phyloP scores from a whole-genome alignment of 2,329 filamentous ascomycete species.

The Talaromyces sp. region DNA sequence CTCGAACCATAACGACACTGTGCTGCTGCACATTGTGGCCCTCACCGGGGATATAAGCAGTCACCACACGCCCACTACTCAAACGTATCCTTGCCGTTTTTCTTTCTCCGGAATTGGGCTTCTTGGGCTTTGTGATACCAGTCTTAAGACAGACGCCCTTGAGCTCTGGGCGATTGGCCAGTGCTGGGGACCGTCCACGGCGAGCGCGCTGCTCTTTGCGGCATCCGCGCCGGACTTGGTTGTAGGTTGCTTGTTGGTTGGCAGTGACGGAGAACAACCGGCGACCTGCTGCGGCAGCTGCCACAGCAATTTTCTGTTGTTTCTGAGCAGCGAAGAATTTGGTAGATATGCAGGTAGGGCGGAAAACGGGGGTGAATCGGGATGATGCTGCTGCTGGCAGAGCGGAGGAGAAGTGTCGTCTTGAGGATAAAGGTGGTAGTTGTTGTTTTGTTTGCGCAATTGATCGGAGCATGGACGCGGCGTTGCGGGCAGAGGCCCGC shows the following conservation, averaged over 20 bases:
- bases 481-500: conserved; percentile 7
- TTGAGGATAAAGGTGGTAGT: background rate
- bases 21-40: conserved; percentile 98
- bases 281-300: background rate
- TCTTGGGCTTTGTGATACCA: conserved; percentile 91
- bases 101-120: conserved; percentile 94
- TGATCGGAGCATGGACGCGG: conserved; percentile 1
- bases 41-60: conserved; percentile 93
- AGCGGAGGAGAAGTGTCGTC: background rate
- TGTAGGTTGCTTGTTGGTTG: conserved; percentile 59
- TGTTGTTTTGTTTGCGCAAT: conserved; percentile 3
- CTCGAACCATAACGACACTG: conserved; percentile 92
- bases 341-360: conserved; percentile 12
- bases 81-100: conserved; percentile 91
- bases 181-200: conserved; percentile 81
- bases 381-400: background rate
- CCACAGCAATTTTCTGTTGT: conserved; percentile 19
- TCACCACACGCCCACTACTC: conserved; percentile 80
- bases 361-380: background rate
- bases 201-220: conserved; percentile 75
- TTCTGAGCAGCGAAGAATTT: conserved; percentile 23
- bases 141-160: conserved; percentile 97
- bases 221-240: conserved; percentile 71
- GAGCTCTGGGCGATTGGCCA: conserved; percentile 71
- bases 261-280: conserved; percentile 15